phyloP scores from a whole-genome alignment of 202 grass and related monocot species.

The Elaeis oleifera region DNA sequence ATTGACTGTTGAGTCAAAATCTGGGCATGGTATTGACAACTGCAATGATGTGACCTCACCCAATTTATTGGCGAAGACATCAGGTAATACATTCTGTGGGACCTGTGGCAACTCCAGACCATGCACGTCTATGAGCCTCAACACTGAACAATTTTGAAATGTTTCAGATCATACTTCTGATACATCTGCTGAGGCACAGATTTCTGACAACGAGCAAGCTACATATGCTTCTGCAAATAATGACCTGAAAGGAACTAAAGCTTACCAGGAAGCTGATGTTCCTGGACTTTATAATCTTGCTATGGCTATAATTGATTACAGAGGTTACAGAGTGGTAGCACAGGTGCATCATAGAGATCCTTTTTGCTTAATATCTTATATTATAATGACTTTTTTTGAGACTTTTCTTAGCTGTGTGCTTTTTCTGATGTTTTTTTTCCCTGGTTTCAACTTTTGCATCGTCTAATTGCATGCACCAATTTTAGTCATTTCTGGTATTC shows the following conservation, averaged over 20 bases:
- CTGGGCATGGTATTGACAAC: slow-evolving; percentile 26
- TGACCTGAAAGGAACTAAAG: slow-evolving; percentile 95
- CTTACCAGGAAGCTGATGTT: slow-evolving; percentile 97
- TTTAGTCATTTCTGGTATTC: neutral
- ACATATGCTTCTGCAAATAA: slow-evolving; percentile 99
- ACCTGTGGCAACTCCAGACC: slow-evolving; percentile 18
- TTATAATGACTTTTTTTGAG: neutral
- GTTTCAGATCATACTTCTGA: slow-evolving; percentile 30
- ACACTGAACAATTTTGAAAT: slow-evolving; percentile 25
- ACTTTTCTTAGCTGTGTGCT: slow-evolving; percentile 19
- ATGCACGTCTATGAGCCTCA: slow-evolving; percentile 8
- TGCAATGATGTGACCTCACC: slow-evolving; percentile 13
- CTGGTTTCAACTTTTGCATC: too few species aligned
- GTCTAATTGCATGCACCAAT: too few species aligned
- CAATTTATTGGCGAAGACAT: slow-evolving; percentile 21
- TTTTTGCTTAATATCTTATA: neutral
- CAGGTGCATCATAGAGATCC: slow-evolving; percentile 40
- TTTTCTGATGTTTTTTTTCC: neutral
- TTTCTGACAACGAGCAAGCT: slow-evolving; percentile 85
- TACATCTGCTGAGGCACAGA: slow-evolving; percentile 55
- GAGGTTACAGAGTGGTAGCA: slow-evolving; percentile 96
- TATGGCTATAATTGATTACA: slow-evolving; percentile 97
- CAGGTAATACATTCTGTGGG: slow-evolving; percentile 10
- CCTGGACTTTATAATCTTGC: slow-evolving; percentile 95
- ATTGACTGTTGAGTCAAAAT: slow-evolving; percentile 17